Evolutionary conservation across 1,139 yeast genomes (phyloP).

Genomic region (Debaryomyces subglobosus): DNA sequence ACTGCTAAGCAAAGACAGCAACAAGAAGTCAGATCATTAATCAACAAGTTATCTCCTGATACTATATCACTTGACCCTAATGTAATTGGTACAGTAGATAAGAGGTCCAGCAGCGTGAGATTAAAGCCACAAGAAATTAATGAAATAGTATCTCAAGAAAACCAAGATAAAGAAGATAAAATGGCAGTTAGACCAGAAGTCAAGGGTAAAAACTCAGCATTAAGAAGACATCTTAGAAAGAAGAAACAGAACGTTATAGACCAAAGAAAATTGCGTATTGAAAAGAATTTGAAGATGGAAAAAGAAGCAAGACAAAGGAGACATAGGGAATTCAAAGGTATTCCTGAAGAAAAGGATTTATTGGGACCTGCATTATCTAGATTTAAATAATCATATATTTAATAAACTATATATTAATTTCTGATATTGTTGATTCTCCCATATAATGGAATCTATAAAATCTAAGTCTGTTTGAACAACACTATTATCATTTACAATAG

Average conservation of each 20-base stretch:
- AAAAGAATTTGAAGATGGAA: conserved; percentile 73
- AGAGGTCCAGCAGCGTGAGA: conserved; percentile 63
- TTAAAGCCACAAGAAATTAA: conserved; percentile 63
- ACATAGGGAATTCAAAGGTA: conserved; percentile 51
- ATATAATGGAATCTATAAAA: conserved; percentile 21
- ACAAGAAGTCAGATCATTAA: conserved; percentile 80
- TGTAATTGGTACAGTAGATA: conserved; percentile 83
- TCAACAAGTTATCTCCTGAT: conserved; percentile 91
- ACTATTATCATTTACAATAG: conserved; percentile 1
- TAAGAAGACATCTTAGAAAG: conserved; percentile 81
- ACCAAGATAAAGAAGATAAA: conserved; percentile 37
- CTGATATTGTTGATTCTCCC: conserved; percentile 28
- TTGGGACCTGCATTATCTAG: conserved; percentile 62
- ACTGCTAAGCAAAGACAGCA: conserved; percentile 93
- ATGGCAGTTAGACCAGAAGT: conserved; percentile 61
- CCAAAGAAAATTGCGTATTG: conserved; percentile 82
- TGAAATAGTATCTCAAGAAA: conserved; percentile 44
- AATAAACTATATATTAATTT: conserved; percentile 17
- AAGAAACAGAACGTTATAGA: conserved; percentile 86
- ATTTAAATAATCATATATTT: conserved; percentile 36
- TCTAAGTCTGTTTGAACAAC: conserved; percentile 18
- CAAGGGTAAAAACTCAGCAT: conserved; percentile 79
- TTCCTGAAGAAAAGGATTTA: conserved; percentile 52
- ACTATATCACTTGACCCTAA: conserved; percentile 90
- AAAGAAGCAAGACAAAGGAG: conserved; percentile 69